phyloP scores from a whole-genome alignment of 306 rosid species.

The Casuarina equisetifolia region DNA sequence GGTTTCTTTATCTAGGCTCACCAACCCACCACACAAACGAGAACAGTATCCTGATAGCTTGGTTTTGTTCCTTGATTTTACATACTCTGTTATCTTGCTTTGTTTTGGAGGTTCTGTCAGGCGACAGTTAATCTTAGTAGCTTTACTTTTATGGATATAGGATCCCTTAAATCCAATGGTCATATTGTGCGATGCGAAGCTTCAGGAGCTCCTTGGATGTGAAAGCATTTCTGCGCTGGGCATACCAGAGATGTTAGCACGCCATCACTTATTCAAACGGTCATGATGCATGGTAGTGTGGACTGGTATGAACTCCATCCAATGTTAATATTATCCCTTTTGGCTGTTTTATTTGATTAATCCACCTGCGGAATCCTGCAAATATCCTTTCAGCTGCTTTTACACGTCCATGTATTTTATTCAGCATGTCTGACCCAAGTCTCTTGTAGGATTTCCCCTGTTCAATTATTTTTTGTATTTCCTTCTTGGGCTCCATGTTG shows the following conservation, averaged over 20 bases:
- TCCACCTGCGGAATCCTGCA: neutral
- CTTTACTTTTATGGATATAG: conserved; percentile 33
- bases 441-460: neutral
- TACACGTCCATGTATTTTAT: neutral
- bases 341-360: neutral
- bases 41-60: neutral
- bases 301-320: conserved; percentile 27
- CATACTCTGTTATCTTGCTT: neutral
- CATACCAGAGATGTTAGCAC: conserved; percentile 60
- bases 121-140: neutral
- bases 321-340: neutral
- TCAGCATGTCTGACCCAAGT: neutral
- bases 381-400: neutral
- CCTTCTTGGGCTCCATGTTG: neutral
- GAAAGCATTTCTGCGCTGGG: conserved; percentile 76
- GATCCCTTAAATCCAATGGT: conserved; percentile 71
- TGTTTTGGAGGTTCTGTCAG: neutral
- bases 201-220: conserved; percentile 68
- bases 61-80: neutral
- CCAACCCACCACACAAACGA: neutral
- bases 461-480: neutral
- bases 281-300: conserved; percentile 38
- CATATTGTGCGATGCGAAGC: conserved; percentile 72
- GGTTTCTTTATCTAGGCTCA: neutral
- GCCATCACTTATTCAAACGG: conserved; percentile 56